phyloP scores from a whole-genome alignment of 1,284 basidiomycete genomes.

The Ceratobasidium sp. region DNA sequence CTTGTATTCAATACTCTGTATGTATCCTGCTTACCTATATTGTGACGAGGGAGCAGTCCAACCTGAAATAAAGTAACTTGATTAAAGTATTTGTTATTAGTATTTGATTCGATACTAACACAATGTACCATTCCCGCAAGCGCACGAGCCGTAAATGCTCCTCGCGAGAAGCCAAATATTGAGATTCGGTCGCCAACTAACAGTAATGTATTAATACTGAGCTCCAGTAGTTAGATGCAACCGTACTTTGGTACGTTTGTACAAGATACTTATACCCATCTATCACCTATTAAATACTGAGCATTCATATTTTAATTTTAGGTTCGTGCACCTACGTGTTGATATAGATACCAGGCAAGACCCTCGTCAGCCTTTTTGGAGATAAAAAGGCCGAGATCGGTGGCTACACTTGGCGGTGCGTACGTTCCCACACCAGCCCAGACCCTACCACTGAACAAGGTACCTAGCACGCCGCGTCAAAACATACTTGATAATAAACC shows the following conservation, averaged over 20 bases:
- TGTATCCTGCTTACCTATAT: too few relatives aligned
- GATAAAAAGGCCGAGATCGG: not conserved
- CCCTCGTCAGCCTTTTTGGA: slow-evolving; percentile 19
- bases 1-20: not conserved
- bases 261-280: not conserved
- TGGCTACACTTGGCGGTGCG: not conserved
- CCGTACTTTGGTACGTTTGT: not conserved
- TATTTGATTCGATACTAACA: not conserved
- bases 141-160: slow-evolving; percentile 35
- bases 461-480: not conserved
- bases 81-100: not conserved
- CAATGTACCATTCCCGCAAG: slow-evolving; percentile 42
- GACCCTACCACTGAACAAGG: too few relatives aligned
- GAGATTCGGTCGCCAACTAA: not conserved
- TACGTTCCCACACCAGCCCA: slow-evolving; percentile 43
- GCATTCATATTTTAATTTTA: not conserved
- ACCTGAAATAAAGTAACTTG: not conserved
- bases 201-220: not conserved
- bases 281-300: not conserved
- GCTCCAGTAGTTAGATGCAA: not conserved
- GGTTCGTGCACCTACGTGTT: not conserved
- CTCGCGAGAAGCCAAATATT: slow-evolving; percentile 39
- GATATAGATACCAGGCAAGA: slow-evolving; percentile 26
- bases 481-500: slow-evolving; percentile 3
- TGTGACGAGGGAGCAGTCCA: not conserved